Evolutionary conservation across 768 basidiomycete species (phyloP), one percentile per base, ranked within the genome.

Genomic region (Dacryopinax primogenitus): DNA sequence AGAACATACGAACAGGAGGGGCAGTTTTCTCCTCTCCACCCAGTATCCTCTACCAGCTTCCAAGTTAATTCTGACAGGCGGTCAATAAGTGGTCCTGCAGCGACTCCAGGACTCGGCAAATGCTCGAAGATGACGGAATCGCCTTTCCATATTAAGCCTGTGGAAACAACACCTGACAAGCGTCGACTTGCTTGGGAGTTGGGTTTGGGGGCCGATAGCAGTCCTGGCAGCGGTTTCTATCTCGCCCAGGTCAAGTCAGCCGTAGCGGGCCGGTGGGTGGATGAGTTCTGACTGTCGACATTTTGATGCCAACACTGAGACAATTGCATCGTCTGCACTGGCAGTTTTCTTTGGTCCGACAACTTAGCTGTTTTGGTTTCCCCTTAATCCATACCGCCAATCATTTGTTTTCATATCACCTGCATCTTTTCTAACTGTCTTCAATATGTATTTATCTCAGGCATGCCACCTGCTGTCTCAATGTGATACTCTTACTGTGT

Each of bases 171-270:
- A 18, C 51, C 51, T 15, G 51, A 58, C 51, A 58, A 58, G 30
- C 51, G 51, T 4, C 51, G 51, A 15, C 51, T 58, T 26, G 51
- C 51, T 28, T 58, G 51, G 51, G 51, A 58, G 51, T 30, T 58
- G 9, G 51, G 51, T 4, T 58, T 58, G 51, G 51, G 51, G 15
- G 51, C 51, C 9, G 51, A 58, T 15, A 58, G 51, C 26, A 58
- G 51, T 18, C 51, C 51, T 13, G 51, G 51, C 3, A 58, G 51
- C 26, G 51, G 51, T 18, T 58, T 58, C 51, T 58, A 58, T 18
- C 51, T 13, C 15, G 51, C 51, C 9, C 51, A 58, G 21, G 51
- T 58, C 4, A 58, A 58, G 21, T 58, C 51, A 6, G 51, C 51
- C 21, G 51, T 58, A 13, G 51, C 51, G 11, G 51, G 51, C 9